Evolutionary conservation across 208 protist species (phyloP), one percentile per base, ranked within the genome.

Genomic region (Acanthamoeba quina): DNA sequence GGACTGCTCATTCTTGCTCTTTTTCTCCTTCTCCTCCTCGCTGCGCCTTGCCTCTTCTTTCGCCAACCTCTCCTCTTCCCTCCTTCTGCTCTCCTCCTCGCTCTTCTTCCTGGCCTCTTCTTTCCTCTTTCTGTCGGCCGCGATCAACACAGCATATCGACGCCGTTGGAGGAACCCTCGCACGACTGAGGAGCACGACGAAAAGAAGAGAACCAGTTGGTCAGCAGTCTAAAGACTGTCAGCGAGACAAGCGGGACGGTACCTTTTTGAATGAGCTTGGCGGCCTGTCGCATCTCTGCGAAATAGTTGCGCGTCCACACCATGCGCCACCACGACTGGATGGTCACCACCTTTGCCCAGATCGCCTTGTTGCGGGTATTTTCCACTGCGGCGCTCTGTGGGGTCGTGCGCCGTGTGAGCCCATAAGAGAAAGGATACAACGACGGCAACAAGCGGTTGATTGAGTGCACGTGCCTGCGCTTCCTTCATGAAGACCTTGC

Each of bases 321-420:
- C 82, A 89, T 89, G 47, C 82, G 47, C 82, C 47, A 89, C 54
- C 82, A 89, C n/a, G 54, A 41, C 56, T 89, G 82, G 21, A 89
- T 58, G n/a, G 56, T 44, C 17, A 89, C 56, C 54, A 89, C 82
- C 17, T 44, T 29, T 3, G 19, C 82, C 82, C 31, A 37, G 29
- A 89, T 58, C 5, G 49, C 41, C 24, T 89, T 13, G 66, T 89
- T 89, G 54, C 82, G 47, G 9, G 29, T 13, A 15, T 15, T 24
- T 44, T 89, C 82, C 7, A 89, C 24, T 37, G 56, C 31, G 5
- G 41, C 34, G 41, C 34, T 68, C 82, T 89, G 29, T 60, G 2
- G 26, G 24, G 5, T 6, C 34, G 10, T 17, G 7, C 11, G 58
- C 56, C 26, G 34, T 26, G 47, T 29, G 31, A 56, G 31, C 3